Base-by-base conservation (phyloP, 2,329 filamentous ascomycete genomes). In the Chrysoporthe deuterocubensis region DNA sequence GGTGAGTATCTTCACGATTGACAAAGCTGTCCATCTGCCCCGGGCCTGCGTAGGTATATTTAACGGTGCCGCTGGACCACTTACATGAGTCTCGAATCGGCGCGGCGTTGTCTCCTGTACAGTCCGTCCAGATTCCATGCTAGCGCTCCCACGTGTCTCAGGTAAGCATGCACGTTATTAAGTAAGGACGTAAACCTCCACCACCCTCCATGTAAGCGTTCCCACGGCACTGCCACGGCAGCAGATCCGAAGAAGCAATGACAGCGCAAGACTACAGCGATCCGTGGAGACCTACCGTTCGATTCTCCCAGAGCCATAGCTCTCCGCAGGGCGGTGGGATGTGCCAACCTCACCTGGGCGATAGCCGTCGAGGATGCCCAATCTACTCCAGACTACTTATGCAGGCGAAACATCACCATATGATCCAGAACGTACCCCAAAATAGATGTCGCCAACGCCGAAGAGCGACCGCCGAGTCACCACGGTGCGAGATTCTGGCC, bases 101-200 rank as follows among this genome's bases (percentile, higher is more conserved):
- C 26, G 2, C 26, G 26, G 26, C 26, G 26, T 26, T 26, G 26
- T 26, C 26, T 26, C 26, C 26, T 26, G 2, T 26, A 26, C 26
- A 26, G 18, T 3, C 14, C 21, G 32, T 21, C 50, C 13, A 34
- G 26, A 54, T 16, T 13, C 32, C 4, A 54, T 54, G 50, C 16
- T 32, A 54, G 50, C 50, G 50, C 13, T 54, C 50, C 50, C 50
- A 54, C 26, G 50, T 54, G 21, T 54, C 50, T 32, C 18, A 46
- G 21, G 48, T 52, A 52, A 52, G 3, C n/a, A 21, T 26, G 26
- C 26, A 26, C 26, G 2, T 26, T 26, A 26, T 26, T 26, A 26
- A 26, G 2, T 26, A 0, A 26, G 26, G 26, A 26, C 26, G 26
- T 26, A 21, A 52, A 21, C 13, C 4, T n/a, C 48, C 48, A 13